Evolutionary conservation across 2,329 filamentous ascomycete species (phyloP), one percentile per base, ranked within the genome.

Genomic region (Verticillium longisporum): DNA sequence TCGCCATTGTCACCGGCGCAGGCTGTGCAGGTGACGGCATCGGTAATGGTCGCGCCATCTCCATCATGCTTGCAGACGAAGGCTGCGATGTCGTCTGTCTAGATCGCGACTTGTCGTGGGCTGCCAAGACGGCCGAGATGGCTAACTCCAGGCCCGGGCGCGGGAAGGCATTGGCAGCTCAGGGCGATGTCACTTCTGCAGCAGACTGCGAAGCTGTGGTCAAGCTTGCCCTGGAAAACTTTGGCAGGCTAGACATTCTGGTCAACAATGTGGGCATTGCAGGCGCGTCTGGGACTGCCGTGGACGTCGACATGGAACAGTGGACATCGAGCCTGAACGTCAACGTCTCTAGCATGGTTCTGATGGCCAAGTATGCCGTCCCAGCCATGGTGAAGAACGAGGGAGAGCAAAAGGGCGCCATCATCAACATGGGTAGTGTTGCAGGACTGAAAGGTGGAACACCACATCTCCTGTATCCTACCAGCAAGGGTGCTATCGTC

Each of bases 251-350:
- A 1, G 85, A 89, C 66, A 85, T 89, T 53, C 73, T 89, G 1
- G 75, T 89, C 38, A 89, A 89, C 67, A 85, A 84, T 61, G 87
- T 89, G 1, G 88, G 87, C 0, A 74, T 88, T 21, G 77, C 78
- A 4, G 87, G 87, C 0, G 80, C 85, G 0, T 61, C 72, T 1
- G 87, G 87, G 0, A 87, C 82, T 1, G 85, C 86, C 0, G 76
- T 84, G 1, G 81, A 85, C 0, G 81, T 88, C 0, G 83, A 88
- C 66, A 81, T 87, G 76, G 77, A 70, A 0, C 75, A 77, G 11
- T 90, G 84, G 84, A 75, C 80, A 0, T 77, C 76, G 58, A 78
- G 80, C 0, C 76, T 89, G 60, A 78, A 86, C 55, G 74, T 64
- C 53, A 66, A 65, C n/a, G 61, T 66, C 13, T 63, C 63, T 1